Conservation (phyloP, 768 basidiomycete species). For the Trametes cingulata region DNA sequence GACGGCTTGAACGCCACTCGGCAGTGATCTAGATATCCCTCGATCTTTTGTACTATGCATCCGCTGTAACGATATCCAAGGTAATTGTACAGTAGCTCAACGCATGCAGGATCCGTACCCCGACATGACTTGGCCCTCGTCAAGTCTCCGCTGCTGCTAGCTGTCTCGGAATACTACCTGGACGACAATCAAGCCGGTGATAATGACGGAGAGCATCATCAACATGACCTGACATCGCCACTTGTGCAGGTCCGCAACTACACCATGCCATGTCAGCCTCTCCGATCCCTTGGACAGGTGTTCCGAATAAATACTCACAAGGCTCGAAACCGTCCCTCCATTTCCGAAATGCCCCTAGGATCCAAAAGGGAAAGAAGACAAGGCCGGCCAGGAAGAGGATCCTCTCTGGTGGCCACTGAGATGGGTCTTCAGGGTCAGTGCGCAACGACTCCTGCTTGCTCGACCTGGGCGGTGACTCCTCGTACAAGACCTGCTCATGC, state of each 20-base stretch:
- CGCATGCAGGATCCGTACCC: not conserved
- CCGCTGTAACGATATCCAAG: conserved; percentile 8
- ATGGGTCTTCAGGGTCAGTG: conserved; percentile 14
- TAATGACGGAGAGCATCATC: conserved; percentile 20
- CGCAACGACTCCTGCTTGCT: too few species aligned
- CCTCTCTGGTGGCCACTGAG: conserved; percentile 21
- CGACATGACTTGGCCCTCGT: not conserved
- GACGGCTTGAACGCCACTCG: conserved; percentile 19
- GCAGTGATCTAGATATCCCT: not conserved
- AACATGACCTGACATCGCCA: conserved; percentile 22
- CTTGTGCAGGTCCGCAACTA: conserved; percentile 25
- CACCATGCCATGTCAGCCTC: not conserved
- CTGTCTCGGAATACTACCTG: conserved; percentile 20
- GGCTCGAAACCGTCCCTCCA: conserved; percentile 16
- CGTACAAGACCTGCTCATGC: not conserved
- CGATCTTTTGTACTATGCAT: conserved; percentile 13
- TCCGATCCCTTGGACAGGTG: not conserved
- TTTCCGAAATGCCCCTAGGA: conserved; percentile 19
- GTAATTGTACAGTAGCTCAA: conserved; percentile 1
- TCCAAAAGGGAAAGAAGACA: conserved; percentile 24
- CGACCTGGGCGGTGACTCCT: not conserved
- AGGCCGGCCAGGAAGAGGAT: conserved; percentile 20
- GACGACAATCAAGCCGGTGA: conserved; percentile 18
- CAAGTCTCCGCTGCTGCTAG: not conserved
- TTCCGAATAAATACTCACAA: conserved; percentile 13